Base-by-base conservation (phyloP, 306 rosid genomes). In the Pueraria montana region DNA sequence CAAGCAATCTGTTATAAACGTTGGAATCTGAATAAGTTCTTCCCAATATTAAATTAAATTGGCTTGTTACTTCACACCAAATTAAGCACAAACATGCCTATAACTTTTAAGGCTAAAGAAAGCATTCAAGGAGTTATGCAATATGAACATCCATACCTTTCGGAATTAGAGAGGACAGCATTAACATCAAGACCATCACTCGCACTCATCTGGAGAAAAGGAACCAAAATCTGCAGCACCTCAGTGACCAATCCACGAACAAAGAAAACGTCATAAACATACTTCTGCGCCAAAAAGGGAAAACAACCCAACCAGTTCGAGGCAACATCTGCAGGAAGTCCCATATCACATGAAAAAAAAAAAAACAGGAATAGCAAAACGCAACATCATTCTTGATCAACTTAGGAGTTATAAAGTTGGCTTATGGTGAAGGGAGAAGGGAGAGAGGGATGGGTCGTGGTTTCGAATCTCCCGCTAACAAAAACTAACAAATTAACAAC, bases 241-340 rank as follows among this genome's bases (percentile, higher is more conserved):
- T 93, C 97, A 12, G 84, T 74, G 65, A 76, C 79, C 62, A 86
- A 80, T 79, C 99, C 99, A 20, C 55, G 34, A 71, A 86, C 87
- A 83, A 96, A 94, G 92, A 96, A 93, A 72, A 86, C 87, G 73
- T 96, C 99, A 36, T 91, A 96, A 79, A 93, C 90, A 68, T 89
- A 86, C 79, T 89, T 89, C 80, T 88, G 86, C 1, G 92, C 97
- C 24, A 91, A 83, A 63, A 91, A 18, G 79, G 98, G 91, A 82
- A 96, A 90, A 85, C 98, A 93, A 16, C 89, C 90, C 80, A 93
- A 86, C 99, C 99, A 96, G 77, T 87, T 89, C 65, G 96, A 80
- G 68, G 98, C 94, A 87, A 96, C 86, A 82, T 96, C 99, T 96
- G 96, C 88, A 89, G 4, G 76, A 67, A 84, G 52, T 66, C 71